Evolutionary conservation across 2,329 filamentous ascomycete genomes (phyloP).

Genomic region (Exophiala oligosperma): DNA sequence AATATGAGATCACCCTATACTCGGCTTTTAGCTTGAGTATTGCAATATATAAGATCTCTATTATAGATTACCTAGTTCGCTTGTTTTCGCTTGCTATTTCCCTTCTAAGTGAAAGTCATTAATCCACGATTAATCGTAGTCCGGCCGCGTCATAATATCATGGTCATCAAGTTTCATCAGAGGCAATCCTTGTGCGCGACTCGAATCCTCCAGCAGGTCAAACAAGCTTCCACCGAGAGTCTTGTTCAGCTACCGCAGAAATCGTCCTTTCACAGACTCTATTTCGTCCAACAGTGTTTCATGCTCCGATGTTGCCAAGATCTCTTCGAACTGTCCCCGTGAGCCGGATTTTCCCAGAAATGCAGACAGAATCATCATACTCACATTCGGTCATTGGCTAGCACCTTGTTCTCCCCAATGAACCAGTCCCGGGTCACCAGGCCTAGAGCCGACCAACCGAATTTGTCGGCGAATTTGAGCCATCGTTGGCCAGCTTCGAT

Average conservation of each 20-base stretch:
- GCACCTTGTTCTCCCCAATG: background rate
- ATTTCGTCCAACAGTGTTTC: background rate
- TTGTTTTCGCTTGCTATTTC: no score
- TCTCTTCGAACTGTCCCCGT: background rate
- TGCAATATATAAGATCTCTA: background rate
- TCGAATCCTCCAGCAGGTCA: slow-evolving; percentile 1
- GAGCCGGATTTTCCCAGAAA: background rate
- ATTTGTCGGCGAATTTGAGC: background rate
- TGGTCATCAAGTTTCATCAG: background rate
- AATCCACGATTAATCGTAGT: slow-evolving; percentile 2
- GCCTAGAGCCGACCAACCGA: background rate
- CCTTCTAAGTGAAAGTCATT: background rate
- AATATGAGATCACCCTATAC: no score
- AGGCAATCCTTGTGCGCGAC: background rate
- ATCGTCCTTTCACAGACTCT: slow-evolving; percentile 1
- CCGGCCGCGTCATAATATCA: background rate
- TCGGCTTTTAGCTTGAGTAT: background rate
- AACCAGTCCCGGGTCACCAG: slow-evolving; percentile 1
- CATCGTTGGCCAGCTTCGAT: slow-evolving; percentile 4
- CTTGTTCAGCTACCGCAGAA: background rate
- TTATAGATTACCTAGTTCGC: background rate
- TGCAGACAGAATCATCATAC: background rate
- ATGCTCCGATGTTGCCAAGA: background rate
- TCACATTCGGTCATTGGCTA: background rate
- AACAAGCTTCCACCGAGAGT: slow-evolving; percentile 1